Conservation (phyloP, 2,329 filamentous ascomycete genomes). For the Orbilia javanica region DNA sequence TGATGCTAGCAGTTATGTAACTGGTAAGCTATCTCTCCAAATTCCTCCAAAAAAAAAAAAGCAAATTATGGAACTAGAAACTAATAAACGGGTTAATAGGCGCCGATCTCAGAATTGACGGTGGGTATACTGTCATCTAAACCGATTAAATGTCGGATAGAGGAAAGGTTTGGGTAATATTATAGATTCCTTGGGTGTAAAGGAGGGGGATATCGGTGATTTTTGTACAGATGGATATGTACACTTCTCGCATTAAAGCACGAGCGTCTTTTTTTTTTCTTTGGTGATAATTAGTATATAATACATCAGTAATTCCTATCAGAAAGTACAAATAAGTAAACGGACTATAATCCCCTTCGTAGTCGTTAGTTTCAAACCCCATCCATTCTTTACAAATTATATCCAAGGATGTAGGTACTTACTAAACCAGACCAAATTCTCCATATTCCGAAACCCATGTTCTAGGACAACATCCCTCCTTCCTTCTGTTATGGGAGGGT, state of each 20-base stretch:
- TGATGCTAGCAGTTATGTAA: conserved; percentile 81
- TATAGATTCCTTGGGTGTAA: background rate
- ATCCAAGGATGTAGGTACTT: too few relatives aligned
- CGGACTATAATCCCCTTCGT: too few relatives aligned
- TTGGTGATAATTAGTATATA: conserved; percentile 33
- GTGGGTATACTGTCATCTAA: conserved; percentile 83
- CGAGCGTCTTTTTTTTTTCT: conserved; percentile 24
- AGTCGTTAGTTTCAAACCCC: too few relatives aligned
- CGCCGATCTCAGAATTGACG: conserved; percentile 84
- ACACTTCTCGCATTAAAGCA: background rate
- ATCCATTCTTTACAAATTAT: too few relatives aligned
- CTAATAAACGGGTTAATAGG: conserved; percentile 66
- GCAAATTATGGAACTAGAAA: too few relatives aligned
- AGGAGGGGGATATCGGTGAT: conserved; percentile 6
- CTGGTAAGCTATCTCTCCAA: conserved; percentile 69
- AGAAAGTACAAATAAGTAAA: too few relatives aligned
- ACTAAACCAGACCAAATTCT: too few relatives aligned
- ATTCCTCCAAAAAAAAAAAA: too few relatives aligned
- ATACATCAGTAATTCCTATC: conserved; percentile 27
- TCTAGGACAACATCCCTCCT: background rate
- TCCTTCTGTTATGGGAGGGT: too few relatives aligned
- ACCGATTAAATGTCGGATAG: background rate
- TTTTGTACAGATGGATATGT: background rate
- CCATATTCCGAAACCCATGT: background rate
- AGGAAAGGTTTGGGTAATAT: background rate